Base-by-base conservation (phyloP, 768 basidiomycete genomes). In the Gymnopilus dilepis region DNA sequence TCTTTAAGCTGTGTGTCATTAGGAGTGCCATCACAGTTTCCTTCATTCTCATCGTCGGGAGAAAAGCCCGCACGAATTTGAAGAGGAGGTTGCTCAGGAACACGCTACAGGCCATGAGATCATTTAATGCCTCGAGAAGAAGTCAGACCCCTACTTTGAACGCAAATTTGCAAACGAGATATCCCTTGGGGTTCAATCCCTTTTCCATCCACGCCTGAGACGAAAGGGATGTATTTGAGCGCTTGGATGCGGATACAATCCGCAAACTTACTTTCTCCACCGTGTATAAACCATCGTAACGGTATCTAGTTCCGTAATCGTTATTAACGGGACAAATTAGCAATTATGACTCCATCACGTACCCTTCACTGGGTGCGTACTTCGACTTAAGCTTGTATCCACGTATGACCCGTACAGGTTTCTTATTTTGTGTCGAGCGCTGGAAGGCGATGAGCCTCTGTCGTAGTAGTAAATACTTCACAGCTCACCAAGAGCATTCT, bases 241-340 rank as follows among this genome's bases (percentile, higher is more conserved):
- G 21, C 26, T 13, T 6, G n/a, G 11, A 5, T 17, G 17, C 6
- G n/a, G 11, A 5, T 17, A 21, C 17, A 24, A 38, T 40, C 19
- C 9, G 26, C 12, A 30, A 28, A 42, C 76, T 51, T 62, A 85
- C 91, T 79, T 87, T 87, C 73, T 90, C 90, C 15, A 94, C 90
- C 1, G 69, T 76, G 70, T 97, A 97, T 11, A 97, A 79, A 1
- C 95, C 95, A 67, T 97, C 95, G 69, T 97, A 97, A 8, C 94
- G 87, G 71, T 95, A 97, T 24, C 92, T 91, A 50, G 12, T 41
- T 37, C 59, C 22, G 22, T 33, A 0, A 61, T n/a, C 26, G 15
- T 22, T 3, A 34, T 3, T 17, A 31, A n/a, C 17, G 7, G 15
- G 17, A 9, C 21, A 19, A 11, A 1, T 17, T 17, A 9, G 30